Base-by-base conservation (phyloP, 805 yeast genomes). In the Candida berthetii region DNA sequence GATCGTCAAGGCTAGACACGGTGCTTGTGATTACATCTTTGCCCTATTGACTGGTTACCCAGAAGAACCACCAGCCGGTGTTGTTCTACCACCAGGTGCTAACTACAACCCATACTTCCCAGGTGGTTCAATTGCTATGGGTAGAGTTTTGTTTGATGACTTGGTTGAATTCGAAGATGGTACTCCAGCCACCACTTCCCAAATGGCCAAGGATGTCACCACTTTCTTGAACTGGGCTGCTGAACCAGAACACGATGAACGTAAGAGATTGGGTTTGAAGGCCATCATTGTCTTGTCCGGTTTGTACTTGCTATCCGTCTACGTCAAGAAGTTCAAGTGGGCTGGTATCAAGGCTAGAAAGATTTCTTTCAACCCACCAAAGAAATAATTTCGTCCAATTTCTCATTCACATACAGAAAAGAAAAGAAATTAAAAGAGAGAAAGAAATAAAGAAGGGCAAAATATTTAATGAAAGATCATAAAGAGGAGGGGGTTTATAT, bases 71-170 rank as follows among this genome's bases (percentile, higher is more conserved):
- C 99, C 99, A 54, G 98, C 96, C 27, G 99, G 99, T 74, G 96
- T 87, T 46, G 76, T 66, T 40, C 75, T 93, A 57, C 95, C 98
- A 45, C 85, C 87, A 48, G 99, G 99, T 50, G 68, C 95, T 48
- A 93, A 93, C 82, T 93, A 93, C 74, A 93, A 93, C 79, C 99
- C 99, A 61, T 93, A 93, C 78, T 93, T 93, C 96, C 98, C 99
- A 66, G 98, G 98, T 72, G 98, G 99, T 53, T 78, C 97, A 35
- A 91, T 93, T 74, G 99, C 96, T 56, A 93, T 93, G 99, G 98
- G 87, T 64, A 86, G 99, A 74, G 98, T 91, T 45, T 76, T 93
- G 66, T 93, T 90, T 57, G 99, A 93, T 64, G 99, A 87, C 52
- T 76, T 93, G 61, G 99, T 93, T 50, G 99, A 93, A 75, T 93